Evolutionary conservation across 2,329 filamentous ascomycete genomes (phyloP), one percentile per base, ranked within the genome.

Genomic region (Blastomyces gilchristii): DNA sequence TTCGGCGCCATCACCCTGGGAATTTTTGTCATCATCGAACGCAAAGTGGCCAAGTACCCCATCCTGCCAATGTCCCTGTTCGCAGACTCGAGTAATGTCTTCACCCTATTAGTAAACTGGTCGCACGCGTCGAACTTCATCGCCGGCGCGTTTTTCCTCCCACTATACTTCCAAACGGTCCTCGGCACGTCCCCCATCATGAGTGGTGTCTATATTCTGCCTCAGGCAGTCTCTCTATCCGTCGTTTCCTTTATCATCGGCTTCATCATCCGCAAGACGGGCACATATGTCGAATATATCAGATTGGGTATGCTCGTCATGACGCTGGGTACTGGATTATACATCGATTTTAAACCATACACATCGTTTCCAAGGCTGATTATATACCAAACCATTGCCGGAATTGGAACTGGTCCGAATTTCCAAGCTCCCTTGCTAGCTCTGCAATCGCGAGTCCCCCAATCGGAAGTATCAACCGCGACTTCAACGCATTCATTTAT

Each of bases 151-250:
- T 95, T 93, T 79, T 95, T 89, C 77, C 80, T 95, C 4, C 90
- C 90, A 0, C 81, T 96, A 2, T 96, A 95, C 78, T 93, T 91
- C 76, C 90, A 95, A 75, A 83, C 87, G 60, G 85, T 89, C 60
- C 80, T 90, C 53, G 82, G 87, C 59, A 85, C 85, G 1, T 81
- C 82, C 0, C 87, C 90, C 0, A 82, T 92, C 45, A 77, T 88
- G 39, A 89, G 86, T 0, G 90, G 90, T 59, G 85, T 92, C 58
- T 90, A 90, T 70, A 74, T 91, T 18, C 80, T 94, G 16, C 87
- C 90, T 0, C 85, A 84, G 65, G 88, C 88, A 9, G 71, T 93
- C 43, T 81, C 85, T 1, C 77, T 90, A 3, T 89, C 88, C 0
- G 67, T 89, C 65, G 72, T 82, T 41, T 89, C 88, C 0, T 82